These are phyloP conservation scores for Globisporangium sylvaticum DNA, from an alignment of 352 stramenopile genomes.

Conservation along the genomic window DNA sequence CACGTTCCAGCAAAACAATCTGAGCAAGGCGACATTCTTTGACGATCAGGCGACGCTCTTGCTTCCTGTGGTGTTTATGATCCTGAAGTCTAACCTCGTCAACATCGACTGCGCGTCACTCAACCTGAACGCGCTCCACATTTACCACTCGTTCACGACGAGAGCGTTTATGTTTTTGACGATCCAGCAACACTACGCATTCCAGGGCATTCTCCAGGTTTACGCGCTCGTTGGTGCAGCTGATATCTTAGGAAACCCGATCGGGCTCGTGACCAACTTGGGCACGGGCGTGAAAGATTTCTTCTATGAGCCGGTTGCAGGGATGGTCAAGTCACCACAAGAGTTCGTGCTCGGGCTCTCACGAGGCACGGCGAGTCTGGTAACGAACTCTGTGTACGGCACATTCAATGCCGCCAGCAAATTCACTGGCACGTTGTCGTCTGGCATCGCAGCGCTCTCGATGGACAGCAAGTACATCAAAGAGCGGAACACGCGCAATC, in stretches of 20 bases:
- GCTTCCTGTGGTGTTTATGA: constrained; percentile 49
- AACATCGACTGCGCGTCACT: constrained; percentile 80
- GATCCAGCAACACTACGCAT: constrained; percentile 79
- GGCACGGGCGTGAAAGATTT: constrained; percentile 88
- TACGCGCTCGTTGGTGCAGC: constrained; percentile 70
- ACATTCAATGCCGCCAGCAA: constrained; percentile 93
- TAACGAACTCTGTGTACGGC: constrained; percentile 89
- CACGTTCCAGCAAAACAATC: constrained; percentile 67
- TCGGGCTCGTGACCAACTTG: constrained; percentile 86
- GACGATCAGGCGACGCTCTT: constrained; percentile 40
- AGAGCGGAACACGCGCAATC: constrained; percentile 68
- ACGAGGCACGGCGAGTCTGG: constrained; percentile 84
- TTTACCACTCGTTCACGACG: constrained; percentile 79
- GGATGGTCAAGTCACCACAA: constrained; percentile 81
- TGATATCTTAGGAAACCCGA: constrained; percentile 89
- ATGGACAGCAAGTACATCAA: constrained; percentile 89
- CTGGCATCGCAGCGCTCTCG: constrained; percentile 86
- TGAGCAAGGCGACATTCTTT: constrained; percentile 37
- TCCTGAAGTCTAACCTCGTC: constrained; percentile 60
- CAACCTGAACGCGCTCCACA: constrained; percentile 79
- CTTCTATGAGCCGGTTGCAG: constrained; percentile 88
- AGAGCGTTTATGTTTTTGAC: constrained; percentile 63
- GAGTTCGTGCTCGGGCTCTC: constrained; percentile 88
- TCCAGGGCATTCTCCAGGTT: constrained; percentile 75
- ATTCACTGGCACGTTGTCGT: constrained; percentile 90